Evolutionary conservation across 345 rosid species (phyloP).

Genomic region (Schrenkiella parvula): DNA sequence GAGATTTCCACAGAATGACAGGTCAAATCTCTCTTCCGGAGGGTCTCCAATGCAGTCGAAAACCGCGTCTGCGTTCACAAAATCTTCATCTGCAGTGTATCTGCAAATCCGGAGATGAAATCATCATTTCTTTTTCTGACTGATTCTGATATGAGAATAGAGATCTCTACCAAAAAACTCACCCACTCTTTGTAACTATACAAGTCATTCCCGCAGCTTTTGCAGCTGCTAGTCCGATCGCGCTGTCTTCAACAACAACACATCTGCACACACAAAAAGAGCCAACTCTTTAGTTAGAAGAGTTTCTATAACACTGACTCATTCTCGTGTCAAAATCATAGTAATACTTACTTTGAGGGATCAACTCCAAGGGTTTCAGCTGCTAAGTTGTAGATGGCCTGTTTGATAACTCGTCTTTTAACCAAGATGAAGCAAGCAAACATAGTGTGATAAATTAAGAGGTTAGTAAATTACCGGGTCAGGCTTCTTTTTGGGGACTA

Average conservation of each 20-base stretch:
- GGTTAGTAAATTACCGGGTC: slow-evolving; percentile 54
- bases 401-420: slow-evolving; percentile 6
- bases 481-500: slow-evolving; percentile 88
- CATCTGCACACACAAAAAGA: slow-evolving; percentile 42
- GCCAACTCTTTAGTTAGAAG: not conserved
- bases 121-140: not conserved
- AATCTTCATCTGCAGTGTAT: slow-evolving; percentile 89
- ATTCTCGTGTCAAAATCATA: not conserved
- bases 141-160: no score
- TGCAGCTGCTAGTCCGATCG: slow-evolving; percentile 91
- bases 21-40: slow-evolving; percentile 80
- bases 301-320: not conserved
- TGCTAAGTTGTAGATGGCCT: slow-evolving; percentile 87
- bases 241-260: slow-evolving; percentile 92
- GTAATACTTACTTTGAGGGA: slow-evolving; percentile 61
- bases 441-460: no score
- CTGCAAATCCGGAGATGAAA: slow-evolving; percentile 35
- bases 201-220: slow-evolving; percentile 98
- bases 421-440: not conserved
- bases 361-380: slow-evolving; percentile 87
- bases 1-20: slow-evolving; percentile 73
- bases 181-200: slow-evolving; percentile 91
- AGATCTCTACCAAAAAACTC: no score
- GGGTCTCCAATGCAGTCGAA: slow-evolving; percentile 96
- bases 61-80: slow-evolving; percentile 78